phyloP scores from a whole-genome alignment of 2,329 filamentous ascomycete species.

The Metarhizium anisopliae region DNA sequence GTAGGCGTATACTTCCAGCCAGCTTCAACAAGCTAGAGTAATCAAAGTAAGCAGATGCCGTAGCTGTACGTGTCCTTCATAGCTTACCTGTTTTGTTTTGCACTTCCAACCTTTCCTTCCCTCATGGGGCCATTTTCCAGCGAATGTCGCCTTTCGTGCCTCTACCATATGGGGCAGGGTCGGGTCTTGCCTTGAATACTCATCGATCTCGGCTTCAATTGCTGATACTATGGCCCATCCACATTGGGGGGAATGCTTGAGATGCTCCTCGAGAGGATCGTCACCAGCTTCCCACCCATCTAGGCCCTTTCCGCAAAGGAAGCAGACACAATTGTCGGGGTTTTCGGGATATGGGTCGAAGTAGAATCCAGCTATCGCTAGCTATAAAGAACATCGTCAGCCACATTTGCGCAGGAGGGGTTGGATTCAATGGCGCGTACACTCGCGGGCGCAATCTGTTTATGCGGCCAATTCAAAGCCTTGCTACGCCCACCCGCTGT shows the following conservation, averaged over 20 bases:
- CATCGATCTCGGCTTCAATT: slow-evolving; percentile 51
- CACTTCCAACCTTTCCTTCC: slow-evolving; percentile 80
- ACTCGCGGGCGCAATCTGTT: slow-evolving; percentile 22
- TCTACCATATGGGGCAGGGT: slow-evolving; percentile 60
- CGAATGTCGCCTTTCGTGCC: slow-evolving; percentile 77
- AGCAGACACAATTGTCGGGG: slow-evolving; percentile 85
- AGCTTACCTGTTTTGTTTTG: slow-evolving; percentile 71
- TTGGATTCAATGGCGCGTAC: slow-evolving; percentile 11
- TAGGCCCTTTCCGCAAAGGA: slow-evolving; percentile 72
- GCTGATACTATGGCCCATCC: slow-evolving; percentile 73
- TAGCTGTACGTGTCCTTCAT: not conserved
- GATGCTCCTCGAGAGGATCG: slow-evolving; percentile 73
- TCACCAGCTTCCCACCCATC: slow-evolving; percentile 91
- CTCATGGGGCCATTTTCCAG: slow-evolving; percentile 82
- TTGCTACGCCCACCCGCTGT: slow-evolving; percentile 47
- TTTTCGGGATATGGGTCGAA: slow-evolving; percentile 67
- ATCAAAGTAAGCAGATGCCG: slow-evolving; percentile 2
- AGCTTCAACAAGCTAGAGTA: slow-evolving; percentile 68
- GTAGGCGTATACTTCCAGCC: slow-evolving; percentile 93
- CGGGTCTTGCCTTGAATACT: slow-evolving; percentile 65
- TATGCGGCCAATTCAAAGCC: slow-evolving; percentile 68
- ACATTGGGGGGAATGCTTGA: slow-evolving; percentile 73
- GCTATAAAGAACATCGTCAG: slow-evolving; percentile 39
- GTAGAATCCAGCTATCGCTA: slow-evolving; percentile 87
- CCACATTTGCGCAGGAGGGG: not conserved